phyloP scores from a whole-genome alignment of 345 rosid species.

The Murraya paniculata region DNA sequence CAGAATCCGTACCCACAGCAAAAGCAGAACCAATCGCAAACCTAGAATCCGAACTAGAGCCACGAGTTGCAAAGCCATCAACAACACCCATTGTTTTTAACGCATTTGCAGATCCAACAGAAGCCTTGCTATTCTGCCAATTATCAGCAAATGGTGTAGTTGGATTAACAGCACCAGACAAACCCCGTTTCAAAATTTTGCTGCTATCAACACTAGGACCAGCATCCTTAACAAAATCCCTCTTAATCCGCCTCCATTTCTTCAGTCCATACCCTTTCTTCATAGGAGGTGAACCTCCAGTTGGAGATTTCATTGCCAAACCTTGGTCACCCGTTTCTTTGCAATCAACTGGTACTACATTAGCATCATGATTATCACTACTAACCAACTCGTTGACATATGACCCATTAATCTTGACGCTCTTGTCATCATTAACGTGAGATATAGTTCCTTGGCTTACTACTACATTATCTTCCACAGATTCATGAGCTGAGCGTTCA shows the following conservation, averaged over 20 bases:
- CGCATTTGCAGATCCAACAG: constrained; percentile 40
- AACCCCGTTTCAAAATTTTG: constrained; percentile 66
- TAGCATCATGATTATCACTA: constrained; percentile 13
- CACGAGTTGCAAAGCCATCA: constrained; percentile 32
- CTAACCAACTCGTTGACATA: constrained; percentile 20
- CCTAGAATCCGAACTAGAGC: constrained; percentile 46
- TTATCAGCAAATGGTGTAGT: constrained; percentile 29
- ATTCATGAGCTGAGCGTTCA: constrained; percentile 42
- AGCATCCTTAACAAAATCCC: constrained; percentile 54
- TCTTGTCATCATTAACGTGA: constrained; percentile 13
- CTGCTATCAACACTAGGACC: constrained; percentile 35
- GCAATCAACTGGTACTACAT: constrained; percentile 10
- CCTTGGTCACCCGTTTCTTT: constrained; percentile 17
- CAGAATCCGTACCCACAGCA: constrained; percentile 51
- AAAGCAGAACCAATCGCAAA: constrained; percentile 47
- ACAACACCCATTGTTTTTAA: constrained; percentile 25
- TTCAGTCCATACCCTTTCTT: constrained; percentile 67
- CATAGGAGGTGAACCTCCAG: constrained; percentile 31
- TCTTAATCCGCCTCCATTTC: constrained; percentile 79
- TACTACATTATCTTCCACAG: constrained; percentile 50
- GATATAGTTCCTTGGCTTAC: constrained; percentile 19
- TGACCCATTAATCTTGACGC: constrained; percentile 35
- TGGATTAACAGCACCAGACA: constrained; percentile 44
- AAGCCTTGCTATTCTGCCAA: constrained; percentile 42
- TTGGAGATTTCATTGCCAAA: constrained; percentile 21